Evolutionary conservation across 192 early-diverging fungal species (phyloP).

Genomic region (Bifiguratus adelaidae): DNA sequence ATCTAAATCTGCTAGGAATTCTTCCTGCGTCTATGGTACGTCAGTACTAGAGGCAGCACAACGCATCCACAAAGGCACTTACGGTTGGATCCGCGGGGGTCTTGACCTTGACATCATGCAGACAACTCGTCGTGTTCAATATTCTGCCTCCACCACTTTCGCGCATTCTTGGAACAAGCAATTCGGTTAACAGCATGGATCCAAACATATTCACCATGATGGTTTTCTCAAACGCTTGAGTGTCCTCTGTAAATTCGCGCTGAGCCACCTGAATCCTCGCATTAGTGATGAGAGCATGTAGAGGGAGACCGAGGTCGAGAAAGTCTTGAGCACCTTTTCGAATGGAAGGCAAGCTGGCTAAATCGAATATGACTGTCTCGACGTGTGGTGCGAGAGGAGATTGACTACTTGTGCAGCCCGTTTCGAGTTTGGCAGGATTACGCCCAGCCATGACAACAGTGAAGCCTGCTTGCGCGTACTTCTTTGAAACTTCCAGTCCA

Average conservation of each 20-base stretch:
- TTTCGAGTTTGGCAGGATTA: background rate
- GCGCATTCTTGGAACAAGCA: conserved; percentile 1
- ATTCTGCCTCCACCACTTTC: background rate
- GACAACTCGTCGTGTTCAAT: background rate
- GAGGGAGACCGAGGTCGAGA: background rate
- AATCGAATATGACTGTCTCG: background rate
- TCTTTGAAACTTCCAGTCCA: conserved; percentile 2
- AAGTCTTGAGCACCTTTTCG: background rate
- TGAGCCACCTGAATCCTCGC: background rate
- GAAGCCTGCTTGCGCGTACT: conserved; percentile 2
- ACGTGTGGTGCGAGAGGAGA: background rate
- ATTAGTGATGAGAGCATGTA: conserved; percentile 5
- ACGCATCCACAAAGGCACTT: background rate
- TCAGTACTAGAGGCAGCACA: background rate
- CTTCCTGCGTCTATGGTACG: background rate
- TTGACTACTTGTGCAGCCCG: background rate
- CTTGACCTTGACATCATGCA: background rate
- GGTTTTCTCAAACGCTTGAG: conserved; percentile 2
- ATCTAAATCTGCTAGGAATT: background rate
- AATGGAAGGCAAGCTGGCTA: background rate
- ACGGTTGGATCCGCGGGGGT: background rate
- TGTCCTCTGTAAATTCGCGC: conserved; percentile 3
- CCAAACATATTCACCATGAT: conserved; percentile 5
- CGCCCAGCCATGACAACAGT: conserved; percentile 1
- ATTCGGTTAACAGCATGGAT: conserved; percentile 1